Evolutionary conservation across 495 filamentous ascomycete species (phyloP).

Genomic region (Penicillium daleae): DNA sequence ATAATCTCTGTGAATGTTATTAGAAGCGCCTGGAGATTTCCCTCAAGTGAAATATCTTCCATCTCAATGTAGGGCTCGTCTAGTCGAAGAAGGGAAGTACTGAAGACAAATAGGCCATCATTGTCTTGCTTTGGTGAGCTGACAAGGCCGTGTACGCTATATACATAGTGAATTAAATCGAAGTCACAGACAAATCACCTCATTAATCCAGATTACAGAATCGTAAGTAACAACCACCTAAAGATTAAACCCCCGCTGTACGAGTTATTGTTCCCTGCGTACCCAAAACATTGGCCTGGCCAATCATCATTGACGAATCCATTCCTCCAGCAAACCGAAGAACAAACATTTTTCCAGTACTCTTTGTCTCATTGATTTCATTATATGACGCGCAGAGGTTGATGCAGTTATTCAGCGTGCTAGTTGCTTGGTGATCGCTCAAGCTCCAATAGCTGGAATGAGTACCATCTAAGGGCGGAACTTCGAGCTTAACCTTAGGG

Average conservation of each 20-base stretch:
- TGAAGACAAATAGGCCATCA: no score
- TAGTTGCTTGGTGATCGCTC: not conserved
- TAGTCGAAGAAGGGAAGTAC: no score
- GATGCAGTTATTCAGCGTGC: not conserved
- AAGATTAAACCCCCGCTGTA: not conserved
- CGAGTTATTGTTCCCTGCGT: not conserved
- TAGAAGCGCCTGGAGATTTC: no score
- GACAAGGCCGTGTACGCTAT: no score
- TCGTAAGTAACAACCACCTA: not conserved
- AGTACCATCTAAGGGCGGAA: no score
- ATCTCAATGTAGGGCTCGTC: no score
- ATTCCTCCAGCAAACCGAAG: not conserved
- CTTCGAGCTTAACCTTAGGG: no score
- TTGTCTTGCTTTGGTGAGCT: no score
- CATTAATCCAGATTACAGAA: not conserved
- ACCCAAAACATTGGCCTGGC: not conserved
- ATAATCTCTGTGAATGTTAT: no score
- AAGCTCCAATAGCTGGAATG: no score
- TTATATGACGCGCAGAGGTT: not conserved
- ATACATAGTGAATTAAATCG: no score
- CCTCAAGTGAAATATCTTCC: no score
- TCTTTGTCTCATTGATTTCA: not conserved
- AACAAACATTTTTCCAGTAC: not conserved
- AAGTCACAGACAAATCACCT: not conserved
- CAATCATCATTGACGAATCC: not conserved